A percentile compares a stretch with the other conserved stretches of the same genome.
Conservation (phyloP, 2,329 filamentous ascomycete genomes). For the Ambrosiella cleistominuta region DNA sequence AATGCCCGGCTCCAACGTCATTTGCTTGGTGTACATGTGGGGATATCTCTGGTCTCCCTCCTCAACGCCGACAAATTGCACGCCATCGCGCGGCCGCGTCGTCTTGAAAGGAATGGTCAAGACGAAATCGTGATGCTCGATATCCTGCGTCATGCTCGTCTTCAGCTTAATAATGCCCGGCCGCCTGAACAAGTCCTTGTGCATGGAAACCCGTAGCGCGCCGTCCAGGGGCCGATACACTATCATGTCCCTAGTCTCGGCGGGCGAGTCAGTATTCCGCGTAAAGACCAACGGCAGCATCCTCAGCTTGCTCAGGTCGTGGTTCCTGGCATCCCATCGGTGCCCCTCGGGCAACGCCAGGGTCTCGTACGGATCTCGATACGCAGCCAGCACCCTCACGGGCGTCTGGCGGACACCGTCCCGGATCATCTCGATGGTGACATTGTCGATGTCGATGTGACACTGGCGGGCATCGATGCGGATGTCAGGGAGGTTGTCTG, state of each 20-base stretch:
- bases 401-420: constrained; percentile 18
- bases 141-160: constrained; percentile 20
- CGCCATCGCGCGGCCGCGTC: constrained; percentile 59
- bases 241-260: constrained; percentile 35
- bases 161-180: constrained; percentile 30
- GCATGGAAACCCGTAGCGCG: constrained; percentile 26
- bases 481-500: constrained; percentile 39
- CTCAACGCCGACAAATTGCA: constrained; percentile 81
- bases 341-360: constrained; percentile 43
- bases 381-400: constrained; percentile 20
- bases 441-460: constrained; percentile 34
- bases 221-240: constrained; percentile 40
- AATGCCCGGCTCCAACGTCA: constrained; percentile 50
- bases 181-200: constrained; percentile 19
- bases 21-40: constrained; percentile 78
- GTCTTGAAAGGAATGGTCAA: constrained; percentile 60
- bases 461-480: constrained; percentile 45
- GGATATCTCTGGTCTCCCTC: constrained; percentile 69
- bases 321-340: constrained; percentile 53
- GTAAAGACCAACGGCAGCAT: constrained; percentile 36
- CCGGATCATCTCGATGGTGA: constrained; percentile 30
- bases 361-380: constrained; percentile 49
- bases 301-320: constrained; percentile 54
- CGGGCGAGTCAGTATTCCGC: constrained; percentile 34
- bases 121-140: constrained; percentile 24